Evolutionary conservation across 148 eudicot species (phyloP).

Genomic region (Vaccinium vitisidaea): DNA sequence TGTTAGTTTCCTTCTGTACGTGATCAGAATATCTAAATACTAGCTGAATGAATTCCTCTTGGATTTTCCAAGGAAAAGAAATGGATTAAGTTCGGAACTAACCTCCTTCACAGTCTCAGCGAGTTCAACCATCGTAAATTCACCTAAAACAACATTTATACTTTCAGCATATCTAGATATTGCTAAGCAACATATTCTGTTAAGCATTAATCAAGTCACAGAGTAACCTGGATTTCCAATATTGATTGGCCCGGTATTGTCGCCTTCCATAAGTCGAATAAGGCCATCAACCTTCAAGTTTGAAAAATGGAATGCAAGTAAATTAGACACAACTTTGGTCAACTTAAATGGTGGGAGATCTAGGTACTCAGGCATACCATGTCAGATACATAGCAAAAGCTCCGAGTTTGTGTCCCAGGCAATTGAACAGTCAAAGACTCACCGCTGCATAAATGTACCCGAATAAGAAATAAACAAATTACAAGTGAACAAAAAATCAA

Average conservation of each 20-base stretch:
- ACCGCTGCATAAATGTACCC: constrained; percentile 38
- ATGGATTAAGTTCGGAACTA: constrained; percentile 14
- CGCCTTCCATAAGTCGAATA: constrained; percentile 81
- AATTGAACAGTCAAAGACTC: constrained; percentile 89
- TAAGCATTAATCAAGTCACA: neutral
- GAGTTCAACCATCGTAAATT: constrained; percentile 95
- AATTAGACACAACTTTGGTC: neutral
- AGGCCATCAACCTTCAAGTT: constrained; percentile 76
- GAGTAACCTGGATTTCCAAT: constrained; percentile 80
- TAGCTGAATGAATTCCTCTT: neutral
- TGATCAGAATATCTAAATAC: too few species aligned
- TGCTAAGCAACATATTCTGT: neutral
- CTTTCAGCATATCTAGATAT: too few species aligned
- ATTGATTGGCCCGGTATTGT: constrained; percentile 79
- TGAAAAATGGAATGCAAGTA: neutral
- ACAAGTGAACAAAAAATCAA: neutral
- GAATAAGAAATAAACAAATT: neutral
- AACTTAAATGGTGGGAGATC: neutral
- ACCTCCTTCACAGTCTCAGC: constrained; percentile 98
- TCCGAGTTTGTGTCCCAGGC: constrained; percentile 95
- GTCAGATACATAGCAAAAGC: constrained; percentile 93
- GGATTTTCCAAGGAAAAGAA: neutral
- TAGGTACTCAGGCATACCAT: constrained; percentile 47
- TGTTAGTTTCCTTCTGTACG: neutral
- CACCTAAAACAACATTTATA: constrained; percentile 46